phyloP scores from a whole-genome alignment of 2,329 filamentous ascomycete species.

The Colletotrichum simmondsii region DNA sequence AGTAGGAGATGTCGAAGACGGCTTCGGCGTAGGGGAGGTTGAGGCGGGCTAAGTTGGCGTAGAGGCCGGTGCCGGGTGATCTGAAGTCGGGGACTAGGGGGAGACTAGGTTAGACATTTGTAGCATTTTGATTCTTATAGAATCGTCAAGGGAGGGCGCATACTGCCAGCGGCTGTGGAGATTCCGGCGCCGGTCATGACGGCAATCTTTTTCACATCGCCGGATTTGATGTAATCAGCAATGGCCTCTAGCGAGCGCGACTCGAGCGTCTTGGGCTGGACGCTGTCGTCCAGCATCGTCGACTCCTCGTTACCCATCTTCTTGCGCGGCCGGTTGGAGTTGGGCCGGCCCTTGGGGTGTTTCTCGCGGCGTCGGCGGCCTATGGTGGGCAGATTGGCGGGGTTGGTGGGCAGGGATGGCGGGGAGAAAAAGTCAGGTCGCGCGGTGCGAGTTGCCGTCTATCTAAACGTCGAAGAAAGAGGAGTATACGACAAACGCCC shows the following conservation, averaged over 20 bases:
- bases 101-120: too few relatives aligned
- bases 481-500: background rate
- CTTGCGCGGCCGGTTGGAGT: constrained; percentile 44
- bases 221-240: constrained; percentile 82
- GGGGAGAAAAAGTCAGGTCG: background rate
- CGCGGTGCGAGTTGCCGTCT: background rate
- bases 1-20: constrained; percentile 94
- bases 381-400: constrained; percentile 45
- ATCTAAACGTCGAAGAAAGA: background rate
- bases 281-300: constrained; percentile 70
- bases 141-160: constrained; percentile 35
- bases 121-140: too few relatives aligned
- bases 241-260: constrained; percentile 78
- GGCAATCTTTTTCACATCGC: constrained; percentile 76
- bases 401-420: background rate
- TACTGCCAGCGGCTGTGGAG: constrained; percentile 76
- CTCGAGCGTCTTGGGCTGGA: constrained; percentile 72
- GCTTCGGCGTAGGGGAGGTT: constrained; percentile 91
- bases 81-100: constrained; percentile 89
- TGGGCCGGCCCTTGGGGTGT: constrained; percentile 46
- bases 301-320: constrained; percentile 92
- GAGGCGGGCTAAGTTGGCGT: constrained; percentile 88
- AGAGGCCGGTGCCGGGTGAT: constrained; percentile 91
- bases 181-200: constrained; percentile 94
- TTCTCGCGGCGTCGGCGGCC: constrained; percentile 50